Evolutionary conservation across 148 eudicot species (phyloP).

Genomic region (Fagopyrum tataricum): DNA sequence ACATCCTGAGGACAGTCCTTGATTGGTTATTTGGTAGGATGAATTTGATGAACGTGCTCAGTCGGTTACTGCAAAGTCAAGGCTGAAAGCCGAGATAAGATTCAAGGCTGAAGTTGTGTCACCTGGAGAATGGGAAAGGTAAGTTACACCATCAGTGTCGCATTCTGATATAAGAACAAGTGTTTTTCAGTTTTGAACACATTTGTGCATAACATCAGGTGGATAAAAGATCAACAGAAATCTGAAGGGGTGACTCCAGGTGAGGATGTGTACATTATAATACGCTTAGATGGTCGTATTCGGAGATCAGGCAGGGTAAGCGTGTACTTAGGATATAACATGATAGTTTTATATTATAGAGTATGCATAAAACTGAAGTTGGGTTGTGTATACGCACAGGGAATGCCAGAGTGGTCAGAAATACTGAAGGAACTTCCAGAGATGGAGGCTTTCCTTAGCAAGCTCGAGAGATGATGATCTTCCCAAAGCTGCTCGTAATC

Average conservation of each 20-base stretch:
- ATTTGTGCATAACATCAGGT: conserved; percentile 33
- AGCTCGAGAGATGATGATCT: conserved; percentile 87
- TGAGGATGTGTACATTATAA: conserved; percentile 85
- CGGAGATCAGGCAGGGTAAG: conserved; percentile 94
- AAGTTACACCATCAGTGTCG: not conserved
- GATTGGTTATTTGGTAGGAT: conserved; percentile 38
- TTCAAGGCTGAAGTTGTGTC: conserved; percentile 90
- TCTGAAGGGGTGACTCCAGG: conserved; percentile 91
- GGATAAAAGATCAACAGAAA: conserved; percentile 90
- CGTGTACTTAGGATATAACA: conserved; percentile 6
- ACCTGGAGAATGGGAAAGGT: conserved; percentile 98
- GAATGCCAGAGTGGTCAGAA: conserved; percentile 93
- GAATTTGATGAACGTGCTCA: conserved; percentile 86
- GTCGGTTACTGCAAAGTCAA: conserved; percentile 74
- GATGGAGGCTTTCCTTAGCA: conserved; percentile 75
- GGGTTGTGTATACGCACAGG: conserved; percentile 34
- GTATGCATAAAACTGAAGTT: not conserved
- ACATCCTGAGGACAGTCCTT: not conserved
- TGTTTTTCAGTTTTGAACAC: not conserved
- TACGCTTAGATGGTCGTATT: conserved; percentile 95
- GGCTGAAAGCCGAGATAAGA: conserved; percentile 69
- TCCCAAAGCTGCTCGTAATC: not conserved
- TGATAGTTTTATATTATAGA: not conserved
- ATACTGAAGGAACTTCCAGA: conserved; percentile 75
- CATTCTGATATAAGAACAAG: not conserved